These are phyloP conservation scores for Talaromyces atroroseus DNA, from an alignment of 2,329 filamentous ascomycete genomes.

Conservation along the genomic window DNA sequence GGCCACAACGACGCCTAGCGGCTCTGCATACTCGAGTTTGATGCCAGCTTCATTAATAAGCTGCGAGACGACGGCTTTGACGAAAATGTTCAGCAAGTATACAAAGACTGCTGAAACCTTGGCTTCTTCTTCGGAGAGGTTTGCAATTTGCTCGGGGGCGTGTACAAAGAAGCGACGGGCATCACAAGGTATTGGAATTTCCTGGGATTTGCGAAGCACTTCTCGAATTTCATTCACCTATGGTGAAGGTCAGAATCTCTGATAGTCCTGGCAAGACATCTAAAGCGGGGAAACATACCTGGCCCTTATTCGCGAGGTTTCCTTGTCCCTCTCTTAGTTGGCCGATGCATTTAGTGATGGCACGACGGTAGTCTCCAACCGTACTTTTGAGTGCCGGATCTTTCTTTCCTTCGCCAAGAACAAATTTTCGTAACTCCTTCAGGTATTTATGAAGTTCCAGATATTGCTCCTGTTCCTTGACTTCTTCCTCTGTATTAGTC, in stretches of 20 bases:
- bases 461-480: conserved; percentile 45
- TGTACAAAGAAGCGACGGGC: conserved; percentile 26
- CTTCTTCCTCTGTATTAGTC: conserved; percentile 30
- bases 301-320: conserved; percentile 48
- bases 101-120: conserved; percentile 61
- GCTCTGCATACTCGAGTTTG: conserved; percentile 63
- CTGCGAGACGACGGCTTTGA: conserved; percentile 67
- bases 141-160: conserved; percentile 27
- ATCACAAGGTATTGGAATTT: conserved; percentile 52
- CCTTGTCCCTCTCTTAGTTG: conserved; percentile 61
- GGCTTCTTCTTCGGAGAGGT: conserved; percentile 47
- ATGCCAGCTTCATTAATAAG: conserved; percentile 62
- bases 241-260: conserved; percentile 13
- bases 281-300: conserved; percentile 39
- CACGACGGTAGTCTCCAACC: conserved; percentile 66
- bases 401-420: conserved; percentile 51
- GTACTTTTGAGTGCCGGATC: conserved; percentile 57
- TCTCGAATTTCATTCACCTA: conserved; percentile 43
- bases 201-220: conserved; percentile 51
- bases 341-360: conserved; percentile 66
- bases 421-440: conserved; percentile 53
- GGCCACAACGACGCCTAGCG: conserved; percentile 70
- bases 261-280: not conserved
- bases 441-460: conserved; percentile 61
- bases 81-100: conserved; percentile 70